Percentiles rank a stretch among this genome's conserved stretches.
These are phyloP conservation scores for Pseudomassariella vexata DNA, from an alignment of 2,329 filamentous ascomycete species.

Conservation along the genomic window DNA sequence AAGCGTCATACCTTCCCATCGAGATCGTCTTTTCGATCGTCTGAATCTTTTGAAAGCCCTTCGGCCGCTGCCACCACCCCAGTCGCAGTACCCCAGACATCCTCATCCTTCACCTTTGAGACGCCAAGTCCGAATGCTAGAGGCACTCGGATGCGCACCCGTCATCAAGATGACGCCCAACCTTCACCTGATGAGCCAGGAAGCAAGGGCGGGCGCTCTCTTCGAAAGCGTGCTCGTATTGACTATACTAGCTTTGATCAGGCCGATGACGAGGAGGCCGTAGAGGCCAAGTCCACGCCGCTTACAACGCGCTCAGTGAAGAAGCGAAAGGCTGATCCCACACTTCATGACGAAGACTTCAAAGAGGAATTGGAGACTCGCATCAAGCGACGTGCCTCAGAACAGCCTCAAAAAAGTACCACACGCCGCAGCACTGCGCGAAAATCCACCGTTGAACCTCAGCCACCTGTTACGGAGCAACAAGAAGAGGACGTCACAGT, in stretches of 20 bases:
- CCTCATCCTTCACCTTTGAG: conserved; percentile 19
- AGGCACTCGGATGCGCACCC: conserved; percentile 38
- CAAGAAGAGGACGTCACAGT: conserved; percentile 41
- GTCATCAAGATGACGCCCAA: conserved; percentile 30
- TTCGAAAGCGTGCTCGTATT: conserved; percentile 50
- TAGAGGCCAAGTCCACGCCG: conserved; percentile 17
- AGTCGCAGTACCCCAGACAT: conserved; percentile 11
- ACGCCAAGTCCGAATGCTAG: conserved; percentile 22
- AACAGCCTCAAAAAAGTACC: conserved; percentile 20
- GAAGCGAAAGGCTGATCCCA: conserved; percentile 21
- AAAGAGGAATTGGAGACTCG: conserved; percentile 18
- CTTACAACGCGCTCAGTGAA: conserved; percentile 19
- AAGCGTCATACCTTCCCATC: conserved; percentile 20
- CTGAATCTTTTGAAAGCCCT: conserved; percentile 12
- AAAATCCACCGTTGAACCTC: conserved; percentile 24
- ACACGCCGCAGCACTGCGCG: conserved; percentile 16
- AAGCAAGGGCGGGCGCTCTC: conserved; percentile 52
- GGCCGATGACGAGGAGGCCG: conserved; percentile 37
- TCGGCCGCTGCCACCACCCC: conserved; percentile 13
- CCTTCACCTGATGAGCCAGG: conserved; percentile 39
- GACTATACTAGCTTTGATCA: conserved; percentile 53
- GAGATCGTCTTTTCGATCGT: conserved; percentile 12
- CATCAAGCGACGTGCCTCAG: conserved; percentile 23
- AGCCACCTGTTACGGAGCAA: conserved; percentile 15
- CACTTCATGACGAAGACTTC: conserved; percentile 15